phyloP scores from a whole-genome alignment of 164 flowering plant genomes.

The Umbellularia californica region DNA sequence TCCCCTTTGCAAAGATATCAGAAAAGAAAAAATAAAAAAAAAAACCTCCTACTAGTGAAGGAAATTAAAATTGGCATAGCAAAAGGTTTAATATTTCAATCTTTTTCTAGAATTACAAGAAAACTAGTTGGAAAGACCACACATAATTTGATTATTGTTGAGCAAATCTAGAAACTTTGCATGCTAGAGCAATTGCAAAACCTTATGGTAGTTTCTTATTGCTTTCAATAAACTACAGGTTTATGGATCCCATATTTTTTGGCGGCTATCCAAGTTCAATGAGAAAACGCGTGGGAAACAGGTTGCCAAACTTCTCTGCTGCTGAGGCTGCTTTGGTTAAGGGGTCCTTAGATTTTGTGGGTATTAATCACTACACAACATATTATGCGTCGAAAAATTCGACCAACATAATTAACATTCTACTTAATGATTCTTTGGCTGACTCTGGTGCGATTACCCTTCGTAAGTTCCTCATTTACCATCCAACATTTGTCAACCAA shows the following conservation, averaged over 20 bases:
- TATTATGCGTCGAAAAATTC: constrained; percentile 50
- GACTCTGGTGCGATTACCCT: constrained; percentile 72
- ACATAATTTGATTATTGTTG: too few species aligned
- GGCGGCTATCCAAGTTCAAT: constrained; percentile 89
- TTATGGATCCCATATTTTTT: constrained; percentile 70
- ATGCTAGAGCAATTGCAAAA: too few species aligned
- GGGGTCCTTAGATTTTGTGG: constrained; percentile 85
- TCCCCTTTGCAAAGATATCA: too few species aligned
- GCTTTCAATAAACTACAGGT: constrained; percentile 38
- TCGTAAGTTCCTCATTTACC: constrained; percentile 47
- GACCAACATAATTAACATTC: constrained; percentile 30
- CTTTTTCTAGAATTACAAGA: too few species aligned
- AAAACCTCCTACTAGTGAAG: too few species aligned
- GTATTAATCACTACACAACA: constrained; percentile 94
- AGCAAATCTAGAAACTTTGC: too few species aligned
- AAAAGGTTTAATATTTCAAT: too few species aligned
- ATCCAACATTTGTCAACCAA: neutral
- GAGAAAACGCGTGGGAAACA: constrained; percentile 61
- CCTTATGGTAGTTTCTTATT: too few species aligned
- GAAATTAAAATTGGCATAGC: too few species aligned
- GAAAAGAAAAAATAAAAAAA: too few species aligned
- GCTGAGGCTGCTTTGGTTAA: constrained; percentile 51
- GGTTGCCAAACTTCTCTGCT: constrained; percentile 65
- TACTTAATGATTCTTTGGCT: constrained; percentile 60
- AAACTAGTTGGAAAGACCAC: too few species aligned